phyloP scores from a whole-genome alignment of 306 rosid genomes.

The Vicia faba region DNA sequence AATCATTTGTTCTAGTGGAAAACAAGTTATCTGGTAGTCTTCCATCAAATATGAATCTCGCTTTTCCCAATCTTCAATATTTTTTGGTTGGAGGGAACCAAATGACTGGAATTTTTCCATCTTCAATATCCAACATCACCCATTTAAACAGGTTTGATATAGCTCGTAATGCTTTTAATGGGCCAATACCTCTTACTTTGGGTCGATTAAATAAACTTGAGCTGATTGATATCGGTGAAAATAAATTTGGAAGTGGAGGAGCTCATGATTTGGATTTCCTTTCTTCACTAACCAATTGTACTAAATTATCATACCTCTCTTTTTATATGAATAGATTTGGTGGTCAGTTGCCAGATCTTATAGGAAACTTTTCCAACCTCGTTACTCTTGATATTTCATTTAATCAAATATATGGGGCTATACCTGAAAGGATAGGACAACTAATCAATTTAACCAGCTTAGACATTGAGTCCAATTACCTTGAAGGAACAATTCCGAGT shows the following conservation, averaged over 20 bases:
- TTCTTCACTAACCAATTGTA: background rate
- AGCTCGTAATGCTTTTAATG: background rate
- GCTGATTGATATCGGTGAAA: too few species aligned
- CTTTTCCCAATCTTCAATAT: constrained; percentile 38
- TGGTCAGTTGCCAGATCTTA: background rate
- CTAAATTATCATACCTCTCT: background rate
- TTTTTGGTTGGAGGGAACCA: background rate
- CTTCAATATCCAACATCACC: constrained; percentile 39
- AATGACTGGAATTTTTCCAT: constrained; percentile 16
- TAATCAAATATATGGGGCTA: constrained; percentile 33
- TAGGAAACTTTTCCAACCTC: background rate
- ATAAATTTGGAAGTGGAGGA: background rate
- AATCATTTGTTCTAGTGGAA: fast-evolving
- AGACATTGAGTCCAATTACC: background rate
- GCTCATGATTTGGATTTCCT: background rate
- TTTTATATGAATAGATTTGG: background rate
- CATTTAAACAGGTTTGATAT: background rate
- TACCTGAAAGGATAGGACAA: constrained; percentile 38
- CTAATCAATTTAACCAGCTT: background rate
- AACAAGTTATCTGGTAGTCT: constrained; percentile 22
- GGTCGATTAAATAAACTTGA: constrained; percentile 19
- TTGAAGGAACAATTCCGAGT: constrained; percentile 35
- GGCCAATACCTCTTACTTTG: constrained; percentile 31
- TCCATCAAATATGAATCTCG: constrained; percentile 22
- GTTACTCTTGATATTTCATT: background rate